Conservation (phyloP, 2,329 filamentous ascomycete genomes). For the Pyricularia grisea region DNA sequence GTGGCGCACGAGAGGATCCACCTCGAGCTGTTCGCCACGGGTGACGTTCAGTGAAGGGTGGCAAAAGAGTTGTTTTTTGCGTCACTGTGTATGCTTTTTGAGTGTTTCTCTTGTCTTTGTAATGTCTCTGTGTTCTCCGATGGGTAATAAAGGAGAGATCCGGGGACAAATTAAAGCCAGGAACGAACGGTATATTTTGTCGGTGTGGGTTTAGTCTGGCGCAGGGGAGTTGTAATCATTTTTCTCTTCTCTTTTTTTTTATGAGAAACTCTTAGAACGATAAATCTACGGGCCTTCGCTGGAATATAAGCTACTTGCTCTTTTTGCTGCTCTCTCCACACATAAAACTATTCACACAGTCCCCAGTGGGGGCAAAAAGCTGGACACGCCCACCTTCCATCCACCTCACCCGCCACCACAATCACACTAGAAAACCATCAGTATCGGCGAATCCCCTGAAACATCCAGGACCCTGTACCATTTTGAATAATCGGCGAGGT, state of each 20-base stretch:
- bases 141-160: neutral
- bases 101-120: neutral
- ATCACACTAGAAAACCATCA: neutral
- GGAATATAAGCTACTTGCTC: no score
- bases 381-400: neutral
- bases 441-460: neutral
- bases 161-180: neutral
- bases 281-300: no score
- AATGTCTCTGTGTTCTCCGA: neutral
- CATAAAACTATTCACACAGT: neutral
- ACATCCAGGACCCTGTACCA: neutral
- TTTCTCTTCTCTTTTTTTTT: neutral
- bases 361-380: neutral
- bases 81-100: neutral
- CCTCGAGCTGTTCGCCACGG: conserved; percentile 60
- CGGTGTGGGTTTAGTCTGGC: neutral
- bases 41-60: conserved; percentile 21
- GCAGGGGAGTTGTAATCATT: neutral
- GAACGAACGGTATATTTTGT: neutral
- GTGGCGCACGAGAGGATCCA: conserved; percentile 50
- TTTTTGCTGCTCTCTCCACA: no score
- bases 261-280: no score
- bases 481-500: neutral
- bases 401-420: neutral
- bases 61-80: neutral